Percentiles rank a stretch among this genome's conserved stretches.
Conservation (phyloP, 2,329 filamentous ascomycete genomes). For the Cladophialophora yegresii region DNA sequence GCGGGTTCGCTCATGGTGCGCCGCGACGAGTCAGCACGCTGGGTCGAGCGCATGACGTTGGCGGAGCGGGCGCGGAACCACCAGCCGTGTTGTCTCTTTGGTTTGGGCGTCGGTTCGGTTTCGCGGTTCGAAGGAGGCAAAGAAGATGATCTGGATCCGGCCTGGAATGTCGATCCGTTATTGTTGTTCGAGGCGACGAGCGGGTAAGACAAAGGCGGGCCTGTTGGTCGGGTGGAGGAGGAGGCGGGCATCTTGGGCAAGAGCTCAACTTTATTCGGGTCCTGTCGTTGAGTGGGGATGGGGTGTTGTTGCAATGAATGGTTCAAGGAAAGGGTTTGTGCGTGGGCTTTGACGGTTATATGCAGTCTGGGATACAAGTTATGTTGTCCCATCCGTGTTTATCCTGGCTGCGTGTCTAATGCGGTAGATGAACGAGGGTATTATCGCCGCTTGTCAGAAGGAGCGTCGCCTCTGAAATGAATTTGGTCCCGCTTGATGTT, state of each 20-base stretch:
- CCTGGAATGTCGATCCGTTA: not conserved
- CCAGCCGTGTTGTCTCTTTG: not conserved
- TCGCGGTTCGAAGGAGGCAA: not conserved
- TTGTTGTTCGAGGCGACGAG: not conserved
- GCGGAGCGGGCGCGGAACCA: slow-evolving; percentile 1
- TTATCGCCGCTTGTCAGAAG: not conserved
- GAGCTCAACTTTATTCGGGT: not conserved
- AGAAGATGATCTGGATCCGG: not conserved
- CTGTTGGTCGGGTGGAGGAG: not conserved
- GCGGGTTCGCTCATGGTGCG: not conserved
- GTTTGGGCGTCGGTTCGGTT: not conserved
- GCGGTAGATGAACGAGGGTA: too few species aligned
- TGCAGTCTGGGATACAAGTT: not conserved
- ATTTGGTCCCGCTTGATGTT: not conserved
- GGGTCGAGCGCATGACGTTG: not conserved
- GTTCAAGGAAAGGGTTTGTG: not conserved
- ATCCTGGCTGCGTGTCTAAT: not conserved
- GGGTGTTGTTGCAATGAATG: not conserved
- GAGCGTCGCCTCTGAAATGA: not conserved
- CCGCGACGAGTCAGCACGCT: not conserved
- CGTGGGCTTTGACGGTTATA: not conserved
- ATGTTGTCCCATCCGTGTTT: not conserved
- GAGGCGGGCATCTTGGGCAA: not conserved
- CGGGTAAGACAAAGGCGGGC: not conserved
- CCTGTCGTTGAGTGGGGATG: not conserved